phyloP scores from a whole-genome alignment of 2,329 filamentous ascomycete genomes.

The Septoria linicola region DNA sequence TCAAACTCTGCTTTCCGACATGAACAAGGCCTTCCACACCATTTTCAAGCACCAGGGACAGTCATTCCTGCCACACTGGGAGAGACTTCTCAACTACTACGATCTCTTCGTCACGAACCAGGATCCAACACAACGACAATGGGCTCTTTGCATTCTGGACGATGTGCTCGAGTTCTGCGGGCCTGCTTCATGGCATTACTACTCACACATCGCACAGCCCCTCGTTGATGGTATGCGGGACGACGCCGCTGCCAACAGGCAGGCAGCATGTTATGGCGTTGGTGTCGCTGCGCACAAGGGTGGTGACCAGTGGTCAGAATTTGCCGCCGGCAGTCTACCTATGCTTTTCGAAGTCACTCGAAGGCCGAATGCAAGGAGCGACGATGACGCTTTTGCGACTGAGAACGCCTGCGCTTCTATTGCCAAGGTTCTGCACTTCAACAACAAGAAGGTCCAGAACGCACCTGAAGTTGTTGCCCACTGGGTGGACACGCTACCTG shows the following conservation, averaged over 20 bases:
- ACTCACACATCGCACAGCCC: constrained; percentile 80
- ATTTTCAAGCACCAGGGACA: constrained; percentile 96
- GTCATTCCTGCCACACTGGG: constrained; percentile 83
- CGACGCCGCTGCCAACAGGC: constrained; percentile 82
- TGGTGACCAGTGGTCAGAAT: constrained; percentile 81
- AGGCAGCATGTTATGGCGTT: constrained; percentile 93
- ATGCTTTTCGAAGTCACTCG: constrained; percentile 82
- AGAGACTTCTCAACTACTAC: constrained; percentile 80
- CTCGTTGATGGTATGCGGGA: constrained; percentile 85
- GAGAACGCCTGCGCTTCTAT: constrained; percentile 97
- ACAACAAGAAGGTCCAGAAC: constrained; percentile 72
- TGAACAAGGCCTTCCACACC: constrained; percentile 99
- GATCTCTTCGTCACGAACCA: constrained; percentile 75
- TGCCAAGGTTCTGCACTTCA: constrained; percentile 94
- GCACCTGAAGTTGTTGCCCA: constrained; percentile 72
- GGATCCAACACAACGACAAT: constrained; percentile 91
- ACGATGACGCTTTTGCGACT: constrained; percentile 94
- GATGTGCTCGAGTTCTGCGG: constrained; percentile 98
- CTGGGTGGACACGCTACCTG: constrained; percentile 88
- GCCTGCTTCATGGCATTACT: constrained; percentile 80
- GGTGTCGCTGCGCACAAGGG: constrained; percentile 94
- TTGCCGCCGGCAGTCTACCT: constrained; percentile 75
- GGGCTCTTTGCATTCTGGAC: constrained; percentile 98
- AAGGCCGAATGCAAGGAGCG: constrained; percentile 75
- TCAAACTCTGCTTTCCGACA: constrained; percentile 92